Base-by-base conservation (phyloP, 2,329 filamentous ascomycete species). In the Ceratocystis colombiana region DNA sequence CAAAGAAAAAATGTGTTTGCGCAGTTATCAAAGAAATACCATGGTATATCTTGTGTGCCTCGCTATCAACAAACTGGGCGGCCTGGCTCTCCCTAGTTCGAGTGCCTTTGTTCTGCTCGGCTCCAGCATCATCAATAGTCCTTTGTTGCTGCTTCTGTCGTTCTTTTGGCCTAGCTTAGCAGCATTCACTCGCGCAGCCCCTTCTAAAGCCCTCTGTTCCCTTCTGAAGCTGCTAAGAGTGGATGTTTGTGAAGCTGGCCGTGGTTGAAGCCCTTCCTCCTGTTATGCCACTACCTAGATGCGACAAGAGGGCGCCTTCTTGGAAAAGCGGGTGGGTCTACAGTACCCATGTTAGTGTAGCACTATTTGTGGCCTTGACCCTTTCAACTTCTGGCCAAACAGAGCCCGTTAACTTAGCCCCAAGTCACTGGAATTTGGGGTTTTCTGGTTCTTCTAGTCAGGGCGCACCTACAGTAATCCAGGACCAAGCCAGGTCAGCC, bases 201-300 rank as follows among this genome's bases (percentile, higher is more conserved):
- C 37, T 41, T 15, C 37, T 41, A 4, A 41, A 41, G 37, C 37
- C 37, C 4, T 12, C 37, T 41, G 37, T 12, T 41, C 37, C 65
- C 65, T 59, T 66, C 65, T 66, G 20, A 63, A 64, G 61, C 59
- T 22, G 33, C 20, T n/a, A n/a, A 37, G 33, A 15, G 22, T 44
- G 25, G 33, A n/a, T 53, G 45, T 41, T 45, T 30, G 20, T 65
- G 63, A 65, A 33, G 62, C 62, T 48, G 12, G 44, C 28, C 17
- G 25, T 30, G 46, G 55, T 20, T 41, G 37, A 41, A 41, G 37
- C 37, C 10, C 37, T 41, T 41, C 64, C 65, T 66, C 59, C 65
- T 66, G 65, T 66, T 45, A 66, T 45, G 61, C 55, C 65, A 25
- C 59, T 66, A 66, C 59, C 22, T 66, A n/a, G 10, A 30, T 53